These are phyloP conservation scores for Paracorniculantispora psalliotae DNA, from an alignment of 2,329 filamentous ascomycete genomes.

Conservation along the genomic window DNA sequence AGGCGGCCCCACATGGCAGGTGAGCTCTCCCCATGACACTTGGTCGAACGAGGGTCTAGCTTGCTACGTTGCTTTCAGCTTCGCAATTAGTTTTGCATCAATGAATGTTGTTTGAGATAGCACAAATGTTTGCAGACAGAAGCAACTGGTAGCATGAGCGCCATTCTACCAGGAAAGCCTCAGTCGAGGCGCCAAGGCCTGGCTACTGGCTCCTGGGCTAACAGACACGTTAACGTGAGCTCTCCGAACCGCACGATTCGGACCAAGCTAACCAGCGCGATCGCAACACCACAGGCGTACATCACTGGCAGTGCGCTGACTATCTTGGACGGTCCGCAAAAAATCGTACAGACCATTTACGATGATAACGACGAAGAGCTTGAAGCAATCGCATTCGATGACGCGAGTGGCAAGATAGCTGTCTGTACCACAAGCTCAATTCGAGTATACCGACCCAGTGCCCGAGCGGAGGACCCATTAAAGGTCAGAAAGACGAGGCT, in stretches of 20 bases:
- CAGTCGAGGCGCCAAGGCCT: slow-evolving; percentile 73
- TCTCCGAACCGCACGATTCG: slow-evolving; percentile 13
- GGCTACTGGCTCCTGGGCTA: slow-evolving; percentile 68
- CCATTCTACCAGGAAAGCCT: slow-evolving; percentile 74
- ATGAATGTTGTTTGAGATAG: background rate
- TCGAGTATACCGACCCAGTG: slow-evolving; percentile 74
- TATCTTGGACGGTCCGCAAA: slow-evolving; percentile 69
- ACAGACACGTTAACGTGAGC: slow-evolving; percentile 66
- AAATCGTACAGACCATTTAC: slow-evolving; percentile 85
- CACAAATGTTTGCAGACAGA: slow-evolving; percentile 2
- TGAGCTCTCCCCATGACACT: slow-evolving; percentile 9
- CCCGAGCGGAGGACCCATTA: slow-evolving; percentile 62
- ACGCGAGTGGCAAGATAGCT: slow-evolving; percentile 79
- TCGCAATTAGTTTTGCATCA: background rate
- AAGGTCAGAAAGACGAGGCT: slow-evolving; percentile 53
- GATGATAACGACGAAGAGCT: slow-evolving; percentile 67
- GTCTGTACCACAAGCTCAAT: slow-evolving; percentile 62
- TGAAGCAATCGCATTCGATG: slow-evolving; percentile 75
- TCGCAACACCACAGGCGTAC: slow-evolving; percentile 58
- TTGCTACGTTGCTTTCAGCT: background rate
- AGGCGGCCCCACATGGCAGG: slow-evolving; percentile 5
- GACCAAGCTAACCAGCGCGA: slow-evolving; percentile 5
- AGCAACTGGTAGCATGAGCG: slow-evolving; percentile 58
- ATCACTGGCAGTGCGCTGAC: slow-evolving; percentile 85
- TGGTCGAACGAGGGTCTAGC: background rate